These are phyloP conservation scores for Rhodotorula sp. DNA, from an alignment of 1,284 basidiomycete species.

Conservation along the genomic window DNA sequence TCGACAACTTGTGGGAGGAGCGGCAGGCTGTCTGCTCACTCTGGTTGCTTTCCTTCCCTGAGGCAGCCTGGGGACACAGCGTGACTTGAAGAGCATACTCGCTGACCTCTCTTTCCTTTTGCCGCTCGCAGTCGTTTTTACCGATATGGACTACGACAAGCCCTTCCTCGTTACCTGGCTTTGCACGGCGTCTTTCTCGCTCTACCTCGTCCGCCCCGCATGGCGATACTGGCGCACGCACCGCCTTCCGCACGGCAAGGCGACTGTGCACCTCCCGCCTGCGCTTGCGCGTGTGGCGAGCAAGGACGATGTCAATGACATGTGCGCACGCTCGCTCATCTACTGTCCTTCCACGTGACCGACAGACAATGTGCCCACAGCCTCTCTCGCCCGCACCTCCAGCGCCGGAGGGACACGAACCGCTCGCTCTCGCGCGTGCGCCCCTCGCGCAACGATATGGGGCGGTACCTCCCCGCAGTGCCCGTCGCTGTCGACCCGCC, in stretches of 20 bases:
- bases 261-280: neutral
- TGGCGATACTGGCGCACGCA: constrained; percentile 57
- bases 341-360: neutral
- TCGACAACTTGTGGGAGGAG: too few relatives aligned
- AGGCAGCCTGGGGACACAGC: too few relatives aligned
- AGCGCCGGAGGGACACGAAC: constrained; percentile 22
- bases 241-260: neutral
- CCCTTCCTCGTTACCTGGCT: constrained; percentile 69
- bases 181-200: constrained; percentile 81
- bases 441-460: constrained; percentile 22
- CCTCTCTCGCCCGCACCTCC: neutral
- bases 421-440: constrained; percentile 36
- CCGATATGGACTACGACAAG: constrained; percentile 46
- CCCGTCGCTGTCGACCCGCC: constrained; percentile 25
- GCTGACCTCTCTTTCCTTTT: neutral
- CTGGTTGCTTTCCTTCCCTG: too few relatives aligned
- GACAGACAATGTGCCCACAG: neutral
- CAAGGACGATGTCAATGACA: constrained; percentile 12
- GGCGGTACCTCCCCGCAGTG: constrained; percentile 25
- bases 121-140: constrained; percentile 42
- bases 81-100: too few relatives aligned
- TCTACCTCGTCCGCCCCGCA: constrained; percentile 75
- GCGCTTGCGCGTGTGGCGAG: constrained; percentile 10
- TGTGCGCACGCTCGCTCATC: neutral
- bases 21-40: too few relatives aligned